Base-by-base conservation (phyloP, 1,284 basidiomycete genomes). In the Sporisorium sorghi region DNA sequence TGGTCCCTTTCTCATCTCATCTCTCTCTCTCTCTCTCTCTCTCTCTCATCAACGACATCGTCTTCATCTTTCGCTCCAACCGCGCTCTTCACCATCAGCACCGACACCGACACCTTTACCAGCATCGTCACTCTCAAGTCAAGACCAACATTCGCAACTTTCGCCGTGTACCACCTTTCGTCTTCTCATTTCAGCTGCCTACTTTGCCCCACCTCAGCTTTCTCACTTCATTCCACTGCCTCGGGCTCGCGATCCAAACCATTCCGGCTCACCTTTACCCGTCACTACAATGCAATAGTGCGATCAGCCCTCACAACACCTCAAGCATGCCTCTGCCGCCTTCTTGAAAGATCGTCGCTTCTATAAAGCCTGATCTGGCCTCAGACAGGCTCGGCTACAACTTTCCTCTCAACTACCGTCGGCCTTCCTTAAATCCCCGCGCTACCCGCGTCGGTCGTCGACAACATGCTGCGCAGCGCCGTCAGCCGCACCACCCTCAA, bases 401-500 rank as follows among this genome's bases (percentile, higher is more conserved):
- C n/a, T n/a, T n/a, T n/a, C 9, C 15, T 26, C 21, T 23, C 21
- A 3, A 23, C 48, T 17, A 15, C 42, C 26, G 11, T 39, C 30
- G 33, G 5, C 53, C 5, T 15, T 40, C 23, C n/a, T 37, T 28
- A 1, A 15, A 24, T 3, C 2, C 10, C 14, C n/a, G 32, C 3
- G 24, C 3, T 17, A 9, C 26, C 14, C 12, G 42, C 21, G 40
- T 30, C 17, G 17, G 39, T n/a, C 8, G 0, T 17, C 56, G 28
- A 47, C 60, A 24, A 37, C 11, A 73, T 73, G 70, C 49, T 73
- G 28, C 66, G 65, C 30, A 73, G 49, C 40, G 71, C 71, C 46
- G 73, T 76, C 30, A 67, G 68, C 37, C 68, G 73, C 5, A 67
- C 64, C 39, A 61, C 68, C 12, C 60, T 76, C 55, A 74, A 74